phyloP scores from a whole-genome alignment of 2,329 filamentous ascomycete genomes.

The Neopestalotiopsis sp. region DNA sequence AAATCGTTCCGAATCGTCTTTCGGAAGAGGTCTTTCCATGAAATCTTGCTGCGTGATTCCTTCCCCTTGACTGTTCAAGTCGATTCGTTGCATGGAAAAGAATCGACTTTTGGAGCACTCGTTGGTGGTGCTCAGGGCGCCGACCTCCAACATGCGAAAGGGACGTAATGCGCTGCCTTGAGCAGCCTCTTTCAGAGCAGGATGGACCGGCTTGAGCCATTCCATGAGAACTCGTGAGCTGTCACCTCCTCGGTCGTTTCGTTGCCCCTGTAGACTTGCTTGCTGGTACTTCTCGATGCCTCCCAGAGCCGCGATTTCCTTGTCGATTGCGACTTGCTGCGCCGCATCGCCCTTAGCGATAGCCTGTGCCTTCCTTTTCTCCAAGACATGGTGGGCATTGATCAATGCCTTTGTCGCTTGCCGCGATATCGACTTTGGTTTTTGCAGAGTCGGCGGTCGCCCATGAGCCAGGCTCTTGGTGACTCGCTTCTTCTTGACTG shows the following conservation, averaged over 20 bases:
- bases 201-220: constrained; percentile 55
- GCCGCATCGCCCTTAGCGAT: constrained; percentile 55
- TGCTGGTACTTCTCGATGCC: constrained; percentile 69
- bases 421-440: constrained; percentile 63
- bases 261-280: constrained; percentile 72
- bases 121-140: constrained; percentile 83
- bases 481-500: constrained; percentile 48
- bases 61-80: constrained; percentile 83
- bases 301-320: constrained; percentile 62
- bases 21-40: constrained; percentile 82
- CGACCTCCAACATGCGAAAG: constrained; percentile 83
- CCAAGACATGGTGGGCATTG: constrained; percentile 67
- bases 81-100: constrained; percentile 82
- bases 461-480: constrained; percentile 55
- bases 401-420: constrained; percentile 69
- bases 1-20: constrained; percentile 67
- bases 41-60: constrained; percentile 91
- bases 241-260: constrained; percentile 69
- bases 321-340: constrained; percentile 50
- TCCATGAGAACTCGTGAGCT: constrained; percentile 68
- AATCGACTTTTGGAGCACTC: constrained; percentile 75
- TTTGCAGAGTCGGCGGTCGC: constrained; percentile 60
- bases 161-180: constrained; percentile 20
- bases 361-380: constrained; percentile 66
- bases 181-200: constrained; percentile 24